Evolutionary conservation across 768 basidiomycete genomes (phyloP).

Genomic region (Boletus reticuloceps): DNA sequence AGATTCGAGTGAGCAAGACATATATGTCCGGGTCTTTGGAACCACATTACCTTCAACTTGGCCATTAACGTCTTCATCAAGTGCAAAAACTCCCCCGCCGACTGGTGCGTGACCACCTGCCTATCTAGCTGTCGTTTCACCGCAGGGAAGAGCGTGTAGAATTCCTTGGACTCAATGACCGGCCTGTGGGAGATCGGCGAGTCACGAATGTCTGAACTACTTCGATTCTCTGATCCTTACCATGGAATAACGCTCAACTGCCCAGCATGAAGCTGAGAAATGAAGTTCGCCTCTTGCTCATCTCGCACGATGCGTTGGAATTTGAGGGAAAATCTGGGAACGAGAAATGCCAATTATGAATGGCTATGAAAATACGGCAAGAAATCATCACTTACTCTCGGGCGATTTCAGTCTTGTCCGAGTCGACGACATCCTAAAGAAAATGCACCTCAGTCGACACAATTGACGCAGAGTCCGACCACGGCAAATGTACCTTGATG

Average conservation of each 20-base stretch:
- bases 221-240: slow-evolving; percentile 18
- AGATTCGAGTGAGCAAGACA: not conserved
- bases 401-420: slow-evolving; percentile 56
- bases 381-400: slow-evolving; percentile 42
- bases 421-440: slow-evolving; percentile 58
- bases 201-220: not conserved
- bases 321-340: slow-evolving; percentile 49
- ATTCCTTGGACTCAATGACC: slow-evolving; percentile 59
- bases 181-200: slow-evolving; percentile 31
- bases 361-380: not conserved
- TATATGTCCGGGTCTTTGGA: too few species aligned
- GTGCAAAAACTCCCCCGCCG: slow-evolving; percentile 53
- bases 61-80: slow-evolving; percentile 65
- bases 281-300: slow-evolving; percentile 61
- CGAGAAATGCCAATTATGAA: not conserved
- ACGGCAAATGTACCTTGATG: slow-evolving; percentile 44
- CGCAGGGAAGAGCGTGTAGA: slow-evolving; percentile 50
- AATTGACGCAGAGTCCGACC: not conserved
- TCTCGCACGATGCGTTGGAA: slow-evolving; percentile 61
- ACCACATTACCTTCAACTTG: slow-evolving; percentile 50
- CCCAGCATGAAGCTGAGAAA: slow-evolving; percentile 56
- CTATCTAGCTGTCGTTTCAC: slow-evolving; percentile 48
- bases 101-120: slow-evolving; percentile 46
- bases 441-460: not conserved
- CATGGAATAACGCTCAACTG: slow-evolving; percentile 58